Evolutionary conservation across 2,329 filamentous ascomycete genomes (phyloP), one percentile per base, ranked within the genome.

Genomic region (Trichoderma sp.): DNA sequence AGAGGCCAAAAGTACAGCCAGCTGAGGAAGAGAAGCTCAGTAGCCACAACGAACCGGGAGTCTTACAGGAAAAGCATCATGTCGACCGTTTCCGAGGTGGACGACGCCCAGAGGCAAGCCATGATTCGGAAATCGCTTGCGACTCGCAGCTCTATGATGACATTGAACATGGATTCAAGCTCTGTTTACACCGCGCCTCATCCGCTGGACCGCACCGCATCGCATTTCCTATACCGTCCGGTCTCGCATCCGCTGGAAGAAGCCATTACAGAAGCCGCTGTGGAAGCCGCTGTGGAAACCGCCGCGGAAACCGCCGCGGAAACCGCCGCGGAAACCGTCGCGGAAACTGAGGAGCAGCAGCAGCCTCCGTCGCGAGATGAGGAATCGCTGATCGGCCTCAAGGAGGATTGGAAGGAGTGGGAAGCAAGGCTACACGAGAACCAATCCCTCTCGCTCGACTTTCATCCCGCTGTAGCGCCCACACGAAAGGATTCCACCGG

Each of bases 371-470:
- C 61, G 19, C 52, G 61, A 19, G 66, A 68, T n/a, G 58, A 68
- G 34, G 58, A 68, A 22, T 32, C 54, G 2, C 22, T 52, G 22
- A 70, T 67, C 45, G 74, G 65, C 10, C 67, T 78, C 1, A 74
- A 71, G 37, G 74, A 73, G 2, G 77, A 81, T 39, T 80, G 76
- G 77, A 82, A 82, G 69, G 77, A 76, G 29, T 78, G 77, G 70
- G 81, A 82, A 70, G 79, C 80, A 2, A 72, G 73, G 39, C 61
- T 77, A 3, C 74, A 77, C 54, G 71, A 68, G 9, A 75, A 78
- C 12, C 72, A 73, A 52, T 73, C 73, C 3, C 69, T 69, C 5
- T 74, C 77, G 7, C 73, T 77, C 48, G 69, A 72, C 52, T 66
- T 64, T 25, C 77, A 79, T 61, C 77, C 77, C 19, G 67, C 67